phyloP scores from a whole-genome alignment of 2,329 filamentous ascomycete species.

The Hawksworthiomyces lignivorus region DNA sequence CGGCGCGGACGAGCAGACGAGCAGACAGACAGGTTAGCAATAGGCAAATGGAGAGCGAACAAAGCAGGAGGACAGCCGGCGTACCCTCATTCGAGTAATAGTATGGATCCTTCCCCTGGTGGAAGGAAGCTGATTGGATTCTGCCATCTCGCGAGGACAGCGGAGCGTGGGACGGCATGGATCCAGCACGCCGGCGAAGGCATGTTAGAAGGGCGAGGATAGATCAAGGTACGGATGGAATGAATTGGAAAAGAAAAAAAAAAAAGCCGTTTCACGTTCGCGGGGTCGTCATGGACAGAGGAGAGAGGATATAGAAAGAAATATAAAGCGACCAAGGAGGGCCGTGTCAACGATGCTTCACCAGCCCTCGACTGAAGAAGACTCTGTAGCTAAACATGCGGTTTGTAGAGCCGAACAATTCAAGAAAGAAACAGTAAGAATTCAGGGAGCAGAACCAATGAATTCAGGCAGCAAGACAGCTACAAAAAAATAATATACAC shows the following conservation, averaged over 20 bases:
- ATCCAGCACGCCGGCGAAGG: conserved; percentile 25
- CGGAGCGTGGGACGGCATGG: conserved; percentile 30
- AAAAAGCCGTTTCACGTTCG: not conserved
- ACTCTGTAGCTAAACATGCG: too few species aligned
- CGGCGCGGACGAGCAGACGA: too few species aligned
- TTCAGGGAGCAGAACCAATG: too few species aligned
- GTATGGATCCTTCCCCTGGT: conserved; percentile 28
- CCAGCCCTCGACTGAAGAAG: too few species aligned
- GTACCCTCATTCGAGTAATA: conserved; percentile 57
- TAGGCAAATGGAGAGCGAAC: conserved; percentile 2
- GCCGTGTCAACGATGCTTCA: too few species aligned
- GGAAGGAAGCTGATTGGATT: conserved; percentile 20
- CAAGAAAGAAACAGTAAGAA: too few species aligned
- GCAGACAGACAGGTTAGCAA: conserved; percentile 12
- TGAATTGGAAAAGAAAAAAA: not conserved
- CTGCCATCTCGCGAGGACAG: conserved; percentile 28
- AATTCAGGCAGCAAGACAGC: too few species aligned
- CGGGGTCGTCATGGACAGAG: too few species aligned
- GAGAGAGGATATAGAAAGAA: too few species aligned
- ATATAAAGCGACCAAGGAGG: too few species aligned
- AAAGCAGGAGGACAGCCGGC: not conserved
- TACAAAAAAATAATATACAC: too few species aligned
- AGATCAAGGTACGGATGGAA: not conserved
- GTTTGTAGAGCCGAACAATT: too few species aligned
- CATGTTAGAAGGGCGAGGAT: conserved; percentile 23